phyloP scores from a whole-genome alignment of 192 early-diverging fungal species.

The Backusella tarrabulga region DNA sequence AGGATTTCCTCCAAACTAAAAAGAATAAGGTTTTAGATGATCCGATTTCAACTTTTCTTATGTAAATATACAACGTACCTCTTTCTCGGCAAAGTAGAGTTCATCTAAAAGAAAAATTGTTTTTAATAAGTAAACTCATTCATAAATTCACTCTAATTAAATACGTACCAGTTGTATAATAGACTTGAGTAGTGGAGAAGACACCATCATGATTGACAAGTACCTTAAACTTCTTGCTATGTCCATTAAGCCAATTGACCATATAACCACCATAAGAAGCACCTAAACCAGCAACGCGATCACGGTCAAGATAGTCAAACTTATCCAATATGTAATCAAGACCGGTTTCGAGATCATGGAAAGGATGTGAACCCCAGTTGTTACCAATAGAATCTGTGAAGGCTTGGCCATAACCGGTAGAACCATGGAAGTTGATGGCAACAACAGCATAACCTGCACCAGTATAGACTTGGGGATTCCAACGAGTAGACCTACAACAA shows the following conservation, averaged over 20 bases:
- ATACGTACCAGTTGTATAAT: constrained; percentile 54
- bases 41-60: not conserved
- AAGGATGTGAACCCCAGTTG: constrained; percentile 81
- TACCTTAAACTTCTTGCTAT: constrained; percentile 62
- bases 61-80: constrained; percentile 38
- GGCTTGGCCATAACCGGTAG: constrained; percentile 75
- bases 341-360: constrained; percentile 72
- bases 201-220: constrained; percentile 70
- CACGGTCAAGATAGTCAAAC: constrained; percentile 55
- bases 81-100: constrained; percentile 76
- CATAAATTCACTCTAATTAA: not conserved
- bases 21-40: not conserved
- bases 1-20: constrained; percentile 64
- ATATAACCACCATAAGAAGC: constrained; percentile 75
- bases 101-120: constrained; percentile 48
- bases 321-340: constrained; percentile 57
- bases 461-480: constrained; percentile 76
- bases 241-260: constrained; percentile 84
- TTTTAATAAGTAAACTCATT: not conserved
- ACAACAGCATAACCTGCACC: constrained; percentile 70
- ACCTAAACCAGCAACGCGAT: constrained; percentile 61
- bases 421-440: constrained; percentile 77
- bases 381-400: constrained; percentile 69
- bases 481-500: constrained; percentile 45
- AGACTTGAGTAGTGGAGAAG: constrained; percentile 57